Evolutionary conservation across 176 grass and related monocot species (phyloP).

Genomic region (Carex pumila): DNA sequence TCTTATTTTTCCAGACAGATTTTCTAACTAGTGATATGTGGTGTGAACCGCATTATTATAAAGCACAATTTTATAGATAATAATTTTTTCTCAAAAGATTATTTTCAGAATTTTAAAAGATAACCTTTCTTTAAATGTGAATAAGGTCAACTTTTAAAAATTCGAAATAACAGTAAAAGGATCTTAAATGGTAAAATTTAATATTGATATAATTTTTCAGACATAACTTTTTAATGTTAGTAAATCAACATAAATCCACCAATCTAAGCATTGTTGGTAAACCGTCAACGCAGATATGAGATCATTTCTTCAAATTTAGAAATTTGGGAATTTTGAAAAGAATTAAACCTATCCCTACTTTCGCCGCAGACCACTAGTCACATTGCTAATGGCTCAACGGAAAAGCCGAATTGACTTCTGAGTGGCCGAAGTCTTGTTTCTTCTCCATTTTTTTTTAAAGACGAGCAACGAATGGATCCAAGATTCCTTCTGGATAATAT

Average conservation of each 20-base stretch:
- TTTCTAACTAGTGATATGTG: no score
- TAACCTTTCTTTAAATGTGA: no score
- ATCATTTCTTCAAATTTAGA: background rate
- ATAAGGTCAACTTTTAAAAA: background rate
- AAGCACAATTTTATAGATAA: no score
- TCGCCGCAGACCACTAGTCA: background rate
- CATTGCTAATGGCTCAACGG: background rate
- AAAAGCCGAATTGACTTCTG: slow-evolving; percentile 3
- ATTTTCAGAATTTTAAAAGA: no score
- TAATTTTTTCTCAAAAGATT: no score
- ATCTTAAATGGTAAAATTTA: no score
- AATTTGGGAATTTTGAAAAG: background rate
- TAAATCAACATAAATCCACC: no score
- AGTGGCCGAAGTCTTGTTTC: background rate
- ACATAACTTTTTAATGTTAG: no score
- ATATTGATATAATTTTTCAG: no score
- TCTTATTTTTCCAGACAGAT: no score
- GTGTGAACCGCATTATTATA: no score
- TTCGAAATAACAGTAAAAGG: no score
- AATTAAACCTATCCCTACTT: background rate
- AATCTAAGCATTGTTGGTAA: background rate
- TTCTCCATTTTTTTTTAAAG: background rate
- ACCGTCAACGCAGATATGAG: background rate
- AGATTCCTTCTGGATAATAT: background rate
- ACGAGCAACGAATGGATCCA: background rate